Evolutionary conservation across 768 basidiomycete genomes (phyloP), one percentile per base, ranked within the genome.

Genomic region (Russula sp.): DNA sequence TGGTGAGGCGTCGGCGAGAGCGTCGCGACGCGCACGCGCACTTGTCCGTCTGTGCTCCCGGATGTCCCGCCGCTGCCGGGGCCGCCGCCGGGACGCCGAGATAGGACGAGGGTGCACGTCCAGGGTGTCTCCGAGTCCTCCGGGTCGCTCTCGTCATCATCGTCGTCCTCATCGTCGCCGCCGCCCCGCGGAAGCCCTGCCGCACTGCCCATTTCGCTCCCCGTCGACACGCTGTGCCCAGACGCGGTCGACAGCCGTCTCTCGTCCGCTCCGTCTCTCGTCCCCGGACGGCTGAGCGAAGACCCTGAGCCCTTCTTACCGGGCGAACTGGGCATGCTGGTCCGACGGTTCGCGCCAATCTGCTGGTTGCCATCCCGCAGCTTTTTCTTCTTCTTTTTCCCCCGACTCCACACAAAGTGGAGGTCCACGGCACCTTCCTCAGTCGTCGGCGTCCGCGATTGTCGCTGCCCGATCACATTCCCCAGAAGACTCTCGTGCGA

Each of bases 1-100:
- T 98, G 95, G 71, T 98, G 94, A 29, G 94, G 95, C 8, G 93
- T 93, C 25, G 95, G 95, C 13, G 85, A 85, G 39, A 98, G 79
- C 36, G 90, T 93, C 18, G 85, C 95, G 11, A 95, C 84, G 70
- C 90, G 88, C 39, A 93, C 66, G 22, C 73, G 72, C 9, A 77
- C 65, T 3, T 53, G 60, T 13, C 35, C 8, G 16, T 14, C 47
- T 16, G 16, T 29, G 34, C 42, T 36, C 1, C 38, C 46, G 53
- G n/a, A n/a, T n/a, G n/a, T n/a, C 55, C 56, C 58, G 54, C 58
- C 18, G 58, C 61, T 66, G n/a, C n/a, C n/a, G n/a, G n/a, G n/a
- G 62, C 48, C 64, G 22, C 29, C 35, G n/a, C n/a, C n/a, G 5
- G 2, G 0, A 25, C 46, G 22, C 20, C 82, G 75, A 22, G 85